Evolutionary conservation across 2,329 filamentous ascomycete genomes (phyloP).

Genomic region (Exophiala xenobiotica): DNA sequence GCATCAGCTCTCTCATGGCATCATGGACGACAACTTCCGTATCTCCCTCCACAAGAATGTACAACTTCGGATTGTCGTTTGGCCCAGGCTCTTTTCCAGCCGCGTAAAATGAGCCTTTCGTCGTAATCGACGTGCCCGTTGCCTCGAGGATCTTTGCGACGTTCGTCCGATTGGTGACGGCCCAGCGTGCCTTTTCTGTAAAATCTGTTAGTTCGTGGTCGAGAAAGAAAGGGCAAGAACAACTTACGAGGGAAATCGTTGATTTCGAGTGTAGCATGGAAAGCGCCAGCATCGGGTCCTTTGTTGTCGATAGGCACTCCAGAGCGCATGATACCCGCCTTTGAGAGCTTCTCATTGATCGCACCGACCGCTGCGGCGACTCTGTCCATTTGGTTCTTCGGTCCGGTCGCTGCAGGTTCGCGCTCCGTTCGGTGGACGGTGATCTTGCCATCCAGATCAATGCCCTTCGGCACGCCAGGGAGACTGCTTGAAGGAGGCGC

Average conservation of each 20-base stretch:
- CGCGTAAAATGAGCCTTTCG: conserved; percentile 88
- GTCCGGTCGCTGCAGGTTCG: conserved; percentile 38
- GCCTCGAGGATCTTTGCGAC: conserved; percentile 96
- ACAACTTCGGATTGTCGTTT: conserved; percentile 84
- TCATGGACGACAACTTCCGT: conserved; percentile 89
- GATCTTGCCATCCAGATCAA: conserved; percentile 67
- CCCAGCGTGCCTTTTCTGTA: conserved; percentile 89
- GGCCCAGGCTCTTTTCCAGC: conserved; percentile 75
- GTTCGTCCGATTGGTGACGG: conserved; percentile 96
- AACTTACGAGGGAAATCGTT: conserved; percentile 86
- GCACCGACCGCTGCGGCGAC: conserved; percentile 86
- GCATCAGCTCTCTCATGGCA: conserved; percentile 85
- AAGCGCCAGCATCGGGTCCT: conserved; percentile 92
- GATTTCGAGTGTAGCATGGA: conserved; percentile 96
- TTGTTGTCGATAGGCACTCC: conserved; percentile 98
- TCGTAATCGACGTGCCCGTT: conserved; percentile 94
- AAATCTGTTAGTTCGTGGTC: conserved; percentile 15
- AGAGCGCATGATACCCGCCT: conserved; percentile 82
- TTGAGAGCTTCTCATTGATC: conserved; percentile 87
- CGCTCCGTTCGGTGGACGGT: conserved; percentile 70
- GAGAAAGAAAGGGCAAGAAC: conserved; percentile 3
- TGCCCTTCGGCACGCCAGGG: conserved; percentile 53
- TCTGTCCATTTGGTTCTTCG: conserved; percentile 73
- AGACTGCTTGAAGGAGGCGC: conserved; percentile 42
- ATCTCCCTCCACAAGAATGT: conserved; percentile 96